Evolutionary conservation across 768 basidiomycete species (phyloP), one percentile per base, ranked within the genome.

Genomic region (Galerina sulciceps): DNA sequence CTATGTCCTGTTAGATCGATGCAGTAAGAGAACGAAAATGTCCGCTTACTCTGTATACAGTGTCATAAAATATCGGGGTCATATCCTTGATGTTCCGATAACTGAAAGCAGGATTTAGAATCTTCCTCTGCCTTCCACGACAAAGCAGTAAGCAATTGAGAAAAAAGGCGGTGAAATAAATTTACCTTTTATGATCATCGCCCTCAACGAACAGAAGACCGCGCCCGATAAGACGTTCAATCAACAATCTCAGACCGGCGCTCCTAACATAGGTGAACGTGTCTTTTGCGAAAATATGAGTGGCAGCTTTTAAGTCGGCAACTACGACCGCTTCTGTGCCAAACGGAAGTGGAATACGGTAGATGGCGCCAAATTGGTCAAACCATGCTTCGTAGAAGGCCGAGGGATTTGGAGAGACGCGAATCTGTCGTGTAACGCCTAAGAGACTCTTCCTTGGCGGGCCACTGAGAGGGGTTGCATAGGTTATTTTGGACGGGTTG

Each of bases 111-210:
- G 61, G 61, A 37, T 58, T 63, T 22, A 65, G 42, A 8, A 22
- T 49, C 42, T 53, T 65, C 26, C 65, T 26, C 20, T 65, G 65
- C 44, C 65, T 65, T 37, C 14, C 4, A n/a, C 14, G 34, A 59
- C 44, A 61, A 17, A 45, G 26, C 20, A 56, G 47, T 13, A 11
- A 47, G 17, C 22, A 14, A 8, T 15, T 17, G 17, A 17, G 6
- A 26, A 49, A 42, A 37, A 2, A 26, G 15, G 22, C 22, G 36
- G 20, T n/a, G 31, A 23, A 14, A 51, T 35, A 31, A 26, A 48
- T 45, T 17, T 31, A 76, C 81, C 76, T 72, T 49, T 70, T 76
- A 65, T 83, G 82, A 41, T 48, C 69, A 22, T 83, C 81, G 14
- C 78, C 80, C 50, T 75, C 75, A 10, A 76, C 72, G 62, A 73